phyloP scores from a whole-genome alignment of 768 basidiomycete species.

The Amanita jacksonii region DNA sequence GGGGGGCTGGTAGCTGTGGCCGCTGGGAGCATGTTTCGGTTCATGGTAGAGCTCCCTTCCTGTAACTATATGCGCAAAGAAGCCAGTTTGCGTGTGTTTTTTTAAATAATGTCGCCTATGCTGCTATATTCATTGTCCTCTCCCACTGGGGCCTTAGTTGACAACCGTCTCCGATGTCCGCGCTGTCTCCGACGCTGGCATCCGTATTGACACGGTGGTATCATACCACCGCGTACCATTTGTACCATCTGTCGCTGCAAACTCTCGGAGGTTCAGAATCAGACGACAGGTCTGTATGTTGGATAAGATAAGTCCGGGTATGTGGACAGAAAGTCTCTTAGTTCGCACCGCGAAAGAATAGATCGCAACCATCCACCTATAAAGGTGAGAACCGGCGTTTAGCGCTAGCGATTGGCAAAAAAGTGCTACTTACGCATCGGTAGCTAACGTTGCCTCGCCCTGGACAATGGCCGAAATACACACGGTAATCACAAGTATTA shows the following conservation, averaged over 20 bases:
- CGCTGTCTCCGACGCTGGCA: not conserved
- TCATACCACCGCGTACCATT: not conserved
- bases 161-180: no score
- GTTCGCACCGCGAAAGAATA: conserved; percentile 6
- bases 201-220: not conserved
- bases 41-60: no score
- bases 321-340: not conserved
- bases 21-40: no score
- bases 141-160: no score
- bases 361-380: conserved; percentile 3
- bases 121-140: no score
- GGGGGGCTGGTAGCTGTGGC: no score
- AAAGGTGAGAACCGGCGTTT: not conserved
- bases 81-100: no score
- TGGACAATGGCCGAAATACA: not conserved
- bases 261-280: conserved; percentile 4
- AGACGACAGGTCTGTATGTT: not conserved
- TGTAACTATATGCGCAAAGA: no score
- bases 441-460: not conserved
- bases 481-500: not conserved
- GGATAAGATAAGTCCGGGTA: not conserved
- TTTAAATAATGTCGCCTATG: no score
- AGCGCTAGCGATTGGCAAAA: not conserved
- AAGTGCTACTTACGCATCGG: not conserved
- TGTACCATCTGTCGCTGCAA: not conserved